phyloP scores from a whole-genome alignment of 345 rosid genomes.

The Gossypium raimondii region DNA sequence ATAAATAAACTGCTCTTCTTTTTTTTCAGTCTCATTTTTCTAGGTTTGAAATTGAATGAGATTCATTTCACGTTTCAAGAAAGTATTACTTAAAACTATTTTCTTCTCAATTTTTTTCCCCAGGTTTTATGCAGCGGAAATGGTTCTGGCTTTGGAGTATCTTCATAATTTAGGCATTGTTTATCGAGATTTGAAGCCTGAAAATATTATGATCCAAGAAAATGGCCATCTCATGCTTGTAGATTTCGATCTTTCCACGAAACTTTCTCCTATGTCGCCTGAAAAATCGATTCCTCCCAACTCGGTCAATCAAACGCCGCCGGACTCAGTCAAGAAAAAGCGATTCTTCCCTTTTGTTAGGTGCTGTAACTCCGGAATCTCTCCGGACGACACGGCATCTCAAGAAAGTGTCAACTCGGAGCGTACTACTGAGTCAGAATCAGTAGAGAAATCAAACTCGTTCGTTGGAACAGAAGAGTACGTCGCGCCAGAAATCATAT shows the following conservation, averaged over 20 bases:
- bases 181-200: constrained; percentile 85
- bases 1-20: neutral
- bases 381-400: constrained; percentile 27
- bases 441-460: constrained; percentile 58
- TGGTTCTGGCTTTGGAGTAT: constrained; percentile 73
- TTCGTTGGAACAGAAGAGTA: constrained; percentile 95
- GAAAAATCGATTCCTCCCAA: constrained; percentile 21
- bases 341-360: constrained; percentile 25
- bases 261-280: constrained; percentile 43
- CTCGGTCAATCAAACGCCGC: neutral
- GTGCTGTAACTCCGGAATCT: constrained; percentile 47
- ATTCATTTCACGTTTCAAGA: neutral
- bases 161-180: constrained; percentile 69
- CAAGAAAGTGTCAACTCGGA: constrained; percentile 3
- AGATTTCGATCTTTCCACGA: constrained; percentile 87
- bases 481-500: constrained; percentile 79
- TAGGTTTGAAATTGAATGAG: too few relatives aligned
- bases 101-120: neutral
- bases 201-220: constrained; percentile 77
- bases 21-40: too few relatives aligned
- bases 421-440: constrained; percentile 22
- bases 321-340: constrained; percentile 14
- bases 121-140: constrained; percentile 91
- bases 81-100: neutral
- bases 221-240: constrained; percentile 89